Conservation (phyloP, 2,329 filamentous ascomycete genomes). For the Alternaria arbusti region DNA sequence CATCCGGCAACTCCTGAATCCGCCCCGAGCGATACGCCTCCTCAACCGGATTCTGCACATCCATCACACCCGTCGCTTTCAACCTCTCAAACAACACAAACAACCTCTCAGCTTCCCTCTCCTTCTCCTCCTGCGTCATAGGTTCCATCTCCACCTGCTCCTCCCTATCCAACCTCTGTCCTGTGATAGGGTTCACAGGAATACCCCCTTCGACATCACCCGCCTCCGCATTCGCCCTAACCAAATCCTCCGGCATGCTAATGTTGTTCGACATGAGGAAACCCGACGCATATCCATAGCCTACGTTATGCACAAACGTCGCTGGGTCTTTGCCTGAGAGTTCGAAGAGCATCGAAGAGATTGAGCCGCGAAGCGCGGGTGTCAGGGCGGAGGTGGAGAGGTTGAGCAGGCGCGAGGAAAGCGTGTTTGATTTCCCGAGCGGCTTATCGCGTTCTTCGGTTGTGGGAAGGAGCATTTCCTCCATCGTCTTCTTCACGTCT, state of each 20-base stretch:
- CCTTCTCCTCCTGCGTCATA: conserved; percentile 92
- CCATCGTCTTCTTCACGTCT: conserved; percentile 67
- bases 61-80: conserved; percentile 75
- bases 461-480: conserved; percentile 73
- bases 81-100: conserved; percentile 90
- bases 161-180: conserved; percentile 77
- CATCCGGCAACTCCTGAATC: conserved; percentile 71
- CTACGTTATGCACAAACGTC: conserved; percentile 87
- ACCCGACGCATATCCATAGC: conserved; percentile 91
- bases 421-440: conserved; percentile 74
- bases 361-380: conserved; percentile 73
- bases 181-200: conserved; percentile 82
- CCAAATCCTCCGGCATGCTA: conserved; percentile 71
- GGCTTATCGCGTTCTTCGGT: conserved; percentile 77
- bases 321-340: conserved; percentile 81
- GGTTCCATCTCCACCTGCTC: conserved; percentile 64
- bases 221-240: conserved; percentile 59
- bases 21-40: conserved; percentile 72
- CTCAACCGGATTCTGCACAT: conserved; percentile 80
- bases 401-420: conserved; percentile 78
- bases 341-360: conserved; percentile 83
- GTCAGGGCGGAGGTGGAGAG: conserved; percentile 77
- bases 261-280: conserved; percentile 88
- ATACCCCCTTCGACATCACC: conserved; percentile 38
- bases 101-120: conserved; percentile 84